Evolutionary conservation across 2,329 filamentous ascomycete species (phyloP).

Genomic region (Fonsecaea pedrosoi): DNA sequence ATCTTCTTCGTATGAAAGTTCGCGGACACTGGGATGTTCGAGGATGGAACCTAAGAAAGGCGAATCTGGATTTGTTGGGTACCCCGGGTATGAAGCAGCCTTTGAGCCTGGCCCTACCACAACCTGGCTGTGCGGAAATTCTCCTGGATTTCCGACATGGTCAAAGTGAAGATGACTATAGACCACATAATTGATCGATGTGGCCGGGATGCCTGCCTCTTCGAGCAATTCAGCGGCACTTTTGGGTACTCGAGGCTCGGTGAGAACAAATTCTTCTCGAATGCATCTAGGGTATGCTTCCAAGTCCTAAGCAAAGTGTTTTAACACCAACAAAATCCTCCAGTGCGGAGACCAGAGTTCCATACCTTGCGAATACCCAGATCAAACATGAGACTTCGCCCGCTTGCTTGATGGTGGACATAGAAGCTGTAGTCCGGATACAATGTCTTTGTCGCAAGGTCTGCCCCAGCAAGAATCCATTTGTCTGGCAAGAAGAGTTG

Average conservation of each 20-base stretch:
- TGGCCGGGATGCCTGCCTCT: slow-evolving; percentile 20
- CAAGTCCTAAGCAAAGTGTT: slow-evolving; percentile 4
- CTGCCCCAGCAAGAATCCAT: neutral
- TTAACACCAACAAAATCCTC: neutral
- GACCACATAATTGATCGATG: slow-evolving; percentile 30
- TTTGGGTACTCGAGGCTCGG: slow-evolving; percentile 23
- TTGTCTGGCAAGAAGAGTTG: slow-evolving; percentile 2
- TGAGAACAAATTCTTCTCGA: neutral
- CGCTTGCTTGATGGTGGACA: neutral
- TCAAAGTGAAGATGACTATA: slow-evolving; percentile 45
- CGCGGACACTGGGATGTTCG: slow-evolving; percentile 45
- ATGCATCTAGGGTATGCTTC: slow-evolving; percentile 15
- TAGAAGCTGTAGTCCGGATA: slow-evolving; percentile 5
- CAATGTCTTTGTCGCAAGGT: neutral
- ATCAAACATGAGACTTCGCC: neutral
- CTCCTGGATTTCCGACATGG: slow-evolving; percentile 59
- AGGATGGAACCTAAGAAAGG: slow-evolving; percentile 29
- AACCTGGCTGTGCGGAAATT: slow-evolving; percentile 57
- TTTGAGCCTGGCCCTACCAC: slow-evolving; percentile 63
- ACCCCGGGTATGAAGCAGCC: slow-evolving; percentile 55
- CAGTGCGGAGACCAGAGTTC: neutral
- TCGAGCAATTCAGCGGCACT: slow-evolving; percentile 31
- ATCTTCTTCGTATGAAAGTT: slow-evolving; percentile 47
- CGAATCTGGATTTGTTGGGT: slow-evolving; percentile 49
- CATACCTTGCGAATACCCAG: neutral